These are phyloP conservation scores for Yamadazyma spencermartinsiae DNA, from an alignment of 1,139 yeast genomes.

Conservation along the genomic window DNA sequence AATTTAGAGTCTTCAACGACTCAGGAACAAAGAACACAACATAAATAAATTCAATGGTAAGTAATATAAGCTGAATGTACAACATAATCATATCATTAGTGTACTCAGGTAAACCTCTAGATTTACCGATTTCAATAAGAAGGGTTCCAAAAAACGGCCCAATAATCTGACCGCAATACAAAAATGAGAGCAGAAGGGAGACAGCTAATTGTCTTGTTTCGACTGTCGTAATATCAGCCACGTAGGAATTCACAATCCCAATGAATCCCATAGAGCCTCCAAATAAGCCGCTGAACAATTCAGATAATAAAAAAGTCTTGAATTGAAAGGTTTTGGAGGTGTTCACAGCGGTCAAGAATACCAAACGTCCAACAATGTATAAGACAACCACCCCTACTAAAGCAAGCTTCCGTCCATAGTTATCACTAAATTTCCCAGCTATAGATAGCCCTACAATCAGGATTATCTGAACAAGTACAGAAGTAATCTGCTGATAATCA, in stretches of 20 bases:
- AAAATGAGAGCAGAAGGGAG: constrained; percentile 8
- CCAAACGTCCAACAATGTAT: constrained; percentile 18
- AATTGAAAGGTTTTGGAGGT: constrained; percentile 8
- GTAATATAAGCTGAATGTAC: not conserved
- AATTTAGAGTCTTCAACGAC: constrained; percentile 8
- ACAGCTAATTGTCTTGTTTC: constrained; percentile 8
- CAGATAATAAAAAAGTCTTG: constrained; percentile 6
- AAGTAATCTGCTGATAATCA: constrained; percentile 25
- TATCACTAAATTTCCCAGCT: constrained; percentile 60
- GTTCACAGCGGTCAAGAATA: not conserved
- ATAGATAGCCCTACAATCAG: constrained; percentile 39
- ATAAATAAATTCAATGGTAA: not conserved
- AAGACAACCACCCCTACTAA: constrained; percentile 32
- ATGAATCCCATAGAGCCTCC: constrained; percentile 9
- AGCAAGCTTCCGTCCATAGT: constrained; percentile 53
- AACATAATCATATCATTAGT: constrained; percentile 6
- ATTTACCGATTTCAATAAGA: constrained; percentile 7
- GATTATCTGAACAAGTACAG: constrained; percentile 22
- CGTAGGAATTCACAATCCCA: constrained; percentile 8
- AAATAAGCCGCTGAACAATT: not conserved
- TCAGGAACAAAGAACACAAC: constrained; percentile 7
- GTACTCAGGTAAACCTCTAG: not conserved
- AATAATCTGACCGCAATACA: constrained; percentile 8
- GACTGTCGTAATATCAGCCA: constrained; percentile 11
- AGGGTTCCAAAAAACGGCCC: constrained; percentile 8